A percentile compares a stretch with the other conserved stretches of the same genome.
phyloP scores from a whole-genome alignment of 371 early-diverging fungal genomes.

The Mortierella sp. region DNA sequence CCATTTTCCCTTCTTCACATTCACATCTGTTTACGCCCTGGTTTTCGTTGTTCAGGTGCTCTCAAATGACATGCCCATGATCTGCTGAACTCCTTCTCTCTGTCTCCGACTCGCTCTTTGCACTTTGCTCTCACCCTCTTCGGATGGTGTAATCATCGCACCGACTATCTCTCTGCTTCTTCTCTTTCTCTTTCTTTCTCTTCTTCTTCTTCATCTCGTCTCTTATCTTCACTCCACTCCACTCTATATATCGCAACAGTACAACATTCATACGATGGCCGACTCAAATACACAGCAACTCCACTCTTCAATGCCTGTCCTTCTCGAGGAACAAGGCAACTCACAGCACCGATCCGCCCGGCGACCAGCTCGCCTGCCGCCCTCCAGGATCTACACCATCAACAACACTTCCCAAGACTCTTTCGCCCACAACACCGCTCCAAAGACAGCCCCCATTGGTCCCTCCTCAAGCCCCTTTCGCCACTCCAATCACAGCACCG shows the following conservation, averaged over 20 bases:
- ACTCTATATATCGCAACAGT: not conserved
- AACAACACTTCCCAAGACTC: constrained; percentile 22
- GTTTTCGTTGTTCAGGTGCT: constrained; percentile 29
- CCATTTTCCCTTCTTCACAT: no score
- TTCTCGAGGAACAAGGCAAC: not conserved
- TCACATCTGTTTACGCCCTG: not conserved
- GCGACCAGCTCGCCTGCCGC: constrained; percentile 26
- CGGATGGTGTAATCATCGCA: not conserved
- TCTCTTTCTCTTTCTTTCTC: not conserved
- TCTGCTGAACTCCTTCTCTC: constrained; percentile 4
- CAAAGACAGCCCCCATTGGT: constrained; percentile 14
- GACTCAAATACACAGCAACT: not conserved
- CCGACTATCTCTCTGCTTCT: not conserved
- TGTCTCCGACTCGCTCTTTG: not conserved
- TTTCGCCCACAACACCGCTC: not conserved
- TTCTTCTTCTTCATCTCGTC: not conserved
- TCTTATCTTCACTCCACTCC: not conserved
- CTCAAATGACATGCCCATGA: constrained; percentile 6
- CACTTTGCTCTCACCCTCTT: not conserved
- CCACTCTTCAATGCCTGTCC: constrained; percentile 5
- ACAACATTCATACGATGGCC: not conserved
- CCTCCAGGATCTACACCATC: constrained; percentile 36
- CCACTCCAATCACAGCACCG: constrained; percentile 23
- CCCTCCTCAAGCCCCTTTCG: constrained; percentile 11
- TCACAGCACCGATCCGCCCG: not conserved